A percentile compares a stretch with the other conserved stretches of the same genome.
Conservation (phyloP, 106 monocot genomes). For the Alisma plantagoaquatica region DNA sequence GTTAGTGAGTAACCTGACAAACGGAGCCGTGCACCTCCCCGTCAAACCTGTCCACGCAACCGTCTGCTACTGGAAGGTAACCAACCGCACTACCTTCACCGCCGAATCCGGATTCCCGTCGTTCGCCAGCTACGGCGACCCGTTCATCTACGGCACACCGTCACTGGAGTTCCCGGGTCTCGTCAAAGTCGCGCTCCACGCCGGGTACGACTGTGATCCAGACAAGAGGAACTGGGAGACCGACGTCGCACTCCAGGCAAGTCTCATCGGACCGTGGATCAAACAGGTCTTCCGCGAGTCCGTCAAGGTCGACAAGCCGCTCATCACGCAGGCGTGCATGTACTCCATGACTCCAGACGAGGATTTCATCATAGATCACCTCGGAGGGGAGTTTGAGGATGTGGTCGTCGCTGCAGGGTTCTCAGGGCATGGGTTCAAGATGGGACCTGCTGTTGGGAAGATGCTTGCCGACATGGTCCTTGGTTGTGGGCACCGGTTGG, state of each 20-base stretch:
- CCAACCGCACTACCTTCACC: conserved; percentile 16
- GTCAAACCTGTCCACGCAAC: conserved; percentile 57
- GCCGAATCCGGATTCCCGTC: conserved; percentile 60
- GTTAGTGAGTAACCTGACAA: conserved; percentile 25
- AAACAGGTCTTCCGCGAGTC: conserved; percentile 21
- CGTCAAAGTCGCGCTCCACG: conserved; percentile 65
- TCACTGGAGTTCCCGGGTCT: conserved; percentile 76
- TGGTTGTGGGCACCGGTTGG: conserved; percentile 36
- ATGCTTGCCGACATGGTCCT: conserved; percentile 47
- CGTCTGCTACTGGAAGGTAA: conserved; percentile 81
- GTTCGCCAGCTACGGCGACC: conserved; percentile 68
- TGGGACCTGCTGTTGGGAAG: conserved; percentile 74
- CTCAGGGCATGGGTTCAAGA: conserved; percentile 97
- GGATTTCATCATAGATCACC: conserved; percentile 69
- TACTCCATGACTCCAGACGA: conserved; percentile 88
- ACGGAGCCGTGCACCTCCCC: conserved; percentile 37
- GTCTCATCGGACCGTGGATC: conserved; percentile 34
- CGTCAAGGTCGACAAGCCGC: conserved; percentile 44
- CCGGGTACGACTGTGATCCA: conserved; percentile 60
- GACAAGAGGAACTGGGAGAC: conserved; percentile 50
- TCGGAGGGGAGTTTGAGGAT: conserved; percentile 75
- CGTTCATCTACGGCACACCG: conserved; percentile 74
- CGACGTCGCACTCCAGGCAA: conserved; percentile 9
- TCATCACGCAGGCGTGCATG: conserved; percentile 70
- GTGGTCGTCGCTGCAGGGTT: conserved; percentile 84